Evolutionary conservation across 306 rosid genomes (phyloP).

Genomic region (Ziziphus jujuba): DNA sequence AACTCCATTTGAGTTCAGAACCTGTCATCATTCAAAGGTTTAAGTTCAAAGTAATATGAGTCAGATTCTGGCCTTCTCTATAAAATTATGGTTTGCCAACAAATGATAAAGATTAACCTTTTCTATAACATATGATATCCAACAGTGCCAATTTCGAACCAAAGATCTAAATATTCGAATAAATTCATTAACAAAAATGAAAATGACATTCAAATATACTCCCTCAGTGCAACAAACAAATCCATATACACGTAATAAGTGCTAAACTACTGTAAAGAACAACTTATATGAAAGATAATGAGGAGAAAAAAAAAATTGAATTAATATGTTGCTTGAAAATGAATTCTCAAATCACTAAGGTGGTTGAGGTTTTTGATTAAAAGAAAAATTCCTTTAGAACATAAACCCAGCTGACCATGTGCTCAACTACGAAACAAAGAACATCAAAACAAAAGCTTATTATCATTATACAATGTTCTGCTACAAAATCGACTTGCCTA

Average conservation of each 20-base stretch:
- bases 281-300: no score
- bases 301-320: no score
- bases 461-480: no score
- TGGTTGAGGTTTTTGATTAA: not conserved
- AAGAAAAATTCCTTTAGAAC: not conserved
- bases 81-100: not conserved
- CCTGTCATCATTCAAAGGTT: slow-evolving; percentile 51
- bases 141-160: not conserved
- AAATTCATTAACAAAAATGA: not conserved
- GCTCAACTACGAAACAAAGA: not conserved
- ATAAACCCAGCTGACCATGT: not conserved
- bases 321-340: no score
- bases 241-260: no score
- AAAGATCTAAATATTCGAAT: not conserved
- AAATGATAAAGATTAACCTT: not conserved
- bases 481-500: not conserved
- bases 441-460: no score
- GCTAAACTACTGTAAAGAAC: no score
- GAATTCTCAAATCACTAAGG: no score
- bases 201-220: not conserved
- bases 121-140: not conserved
- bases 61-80: not conserved
- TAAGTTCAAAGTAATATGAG: slow-evolving; percentile 4
- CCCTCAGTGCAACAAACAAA: no score
- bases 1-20: slow-evolving; percentile 83